A percentile compares a stretch with the other conserved stretches of the same genome.
Evolutionary conservation across 495 filamentous ascomycete genomes (phyloP).

Genomic region (Tricharina praecox): DNA sequence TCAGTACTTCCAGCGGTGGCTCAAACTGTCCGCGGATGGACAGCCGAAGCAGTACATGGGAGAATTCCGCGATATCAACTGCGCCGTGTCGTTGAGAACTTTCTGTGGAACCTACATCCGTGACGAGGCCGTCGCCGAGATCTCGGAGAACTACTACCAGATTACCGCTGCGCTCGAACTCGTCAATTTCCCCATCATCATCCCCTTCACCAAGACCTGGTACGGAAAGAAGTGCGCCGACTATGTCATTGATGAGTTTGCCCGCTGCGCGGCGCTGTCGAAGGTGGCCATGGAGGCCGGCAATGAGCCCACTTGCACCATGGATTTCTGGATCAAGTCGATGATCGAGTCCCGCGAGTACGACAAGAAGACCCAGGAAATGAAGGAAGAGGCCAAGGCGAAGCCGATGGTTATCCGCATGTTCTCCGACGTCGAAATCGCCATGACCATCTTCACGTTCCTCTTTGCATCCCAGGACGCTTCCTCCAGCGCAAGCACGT

Average conservation of each 20-base stretch:
- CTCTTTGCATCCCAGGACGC: constrained; percentile 96
- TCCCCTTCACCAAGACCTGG: constrained; percentile 92
- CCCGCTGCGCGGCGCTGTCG: constrained; percentile 81
- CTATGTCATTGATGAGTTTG: constrained; percentile 78
- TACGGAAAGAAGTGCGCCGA: constrained; percentile 92
- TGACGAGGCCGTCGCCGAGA: constrained; percentile 79
- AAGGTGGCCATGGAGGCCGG: constrained; percentile 85
- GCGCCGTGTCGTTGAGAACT: constrained; percentile 81
- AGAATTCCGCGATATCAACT: constrained; percentile 89
- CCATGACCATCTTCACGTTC: constrained; percentile 93
- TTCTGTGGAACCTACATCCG: constrained; percentile 93
- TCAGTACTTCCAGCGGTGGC: constrained; percentile 62
- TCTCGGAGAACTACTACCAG: constrained; percentile 89
- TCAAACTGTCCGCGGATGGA: constrained; percentile 54
- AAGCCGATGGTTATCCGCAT: constrained; percentile 39
- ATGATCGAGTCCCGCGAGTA: constrained; percentile 71
- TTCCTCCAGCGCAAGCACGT: constrained; percentile 79
- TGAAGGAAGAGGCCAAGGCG: constrained; percentile 45
- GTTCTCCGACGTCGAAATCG: constrained; percentile 84
- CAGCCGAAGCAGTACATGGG: constrained; percentile 76
- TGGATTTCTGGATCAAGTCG: constrained; percentile 80
- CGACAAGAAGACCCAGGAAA: constrained; percentile 48
- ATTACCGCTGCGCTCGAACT: constrained; percentile 92
- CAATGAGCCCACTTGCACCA: constrained; percentile 72
- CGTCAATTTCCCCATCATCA: constrained; percentile 95